These are phyloP conservation scores for Lactarius sp. DNA, from an alignment of 768 basidiomycete species.

Conservation along the genomic window DNA sequence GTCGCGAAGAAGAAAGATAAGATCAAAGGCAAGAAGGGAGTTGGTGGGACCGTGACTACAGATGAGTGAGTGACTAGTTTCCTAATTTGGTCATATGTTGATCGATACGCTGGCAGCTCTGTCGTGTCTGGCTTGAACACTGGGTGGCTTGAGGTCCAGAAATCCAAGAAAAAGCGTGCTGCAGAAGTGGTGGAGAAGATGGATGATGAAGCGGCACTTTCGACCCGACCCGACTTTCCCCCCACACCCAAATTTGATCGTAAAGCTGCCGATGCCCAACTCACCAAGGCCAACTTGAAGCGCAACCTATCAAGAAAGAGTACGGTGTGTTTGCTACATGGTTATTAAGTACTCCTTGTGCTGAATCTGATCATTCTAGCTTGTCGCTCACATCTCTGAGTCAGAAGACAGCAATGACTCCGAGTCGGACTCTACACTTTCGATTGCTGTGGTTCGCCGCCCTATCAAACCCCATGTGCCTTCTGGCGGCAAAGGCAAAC, in stretches of 20 bases:
- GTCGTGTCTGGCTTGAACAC: neutral
- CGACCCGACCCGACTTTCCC: neutral
- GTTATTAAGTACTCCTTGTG: too few species aligned
- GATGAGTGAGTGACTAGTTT: neutral
- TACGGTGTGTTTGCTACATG: neutral
- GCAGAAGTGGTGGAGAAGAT: neutral
- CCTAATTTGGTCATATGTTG: neutral
- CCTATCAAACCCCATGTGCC: too few species aligned
- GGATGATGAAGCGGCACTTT: neutral
- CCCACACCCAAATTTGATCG: neutral
- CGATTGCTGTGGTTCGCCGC: too few species aligned
- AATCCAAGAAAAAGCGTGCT: neutral
- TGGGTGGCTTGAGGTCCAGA: neutral
- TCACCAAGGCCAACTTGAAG: neutral
- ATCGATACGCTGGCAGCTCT: too few species aligned
- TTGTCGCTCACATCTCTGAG: too few species aligned
- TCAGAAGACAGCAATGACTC: too few species aligned
- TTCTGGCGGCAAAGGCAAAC: too few species aligned
- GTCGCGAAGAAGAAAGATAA: too few species aligned
- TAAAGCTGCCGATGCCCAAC: neutral
- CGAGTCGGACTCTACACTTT: too few species aligned
- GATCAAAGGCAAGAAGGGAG: too few species aligned
- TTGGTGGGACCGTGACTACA: too few species aligned
- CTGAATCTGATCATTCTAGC: too few species aligned
- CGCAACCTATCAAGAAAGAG: neutral